Evolutionary conservation across 176 grass and related monocot species (phyloP).

Genomic region (Triticum turgidum): DNA sequence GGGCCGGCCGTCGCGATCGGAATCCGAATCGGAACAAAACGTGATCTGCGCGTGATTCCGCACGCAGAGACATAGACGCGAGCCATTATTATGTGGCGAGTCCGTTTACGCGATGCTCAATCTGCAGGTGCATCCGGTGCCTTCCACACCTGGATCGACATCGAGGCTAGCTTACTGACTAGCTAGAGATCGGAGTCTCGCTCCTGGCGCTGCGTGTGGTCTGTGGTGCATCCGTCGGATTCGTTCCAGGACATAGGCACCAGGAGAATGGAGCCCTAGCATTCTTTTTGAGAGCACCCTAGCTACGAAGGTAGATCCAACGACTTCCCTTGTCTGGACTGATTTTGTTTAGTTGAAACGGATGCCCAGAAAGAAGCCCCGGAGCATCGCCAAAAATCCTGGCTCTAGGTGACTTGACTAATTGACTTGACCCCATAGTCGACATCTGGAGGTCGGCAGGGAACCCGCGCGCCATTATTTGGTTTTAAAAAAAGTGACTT

Average conservation of each 20-base stretch:
- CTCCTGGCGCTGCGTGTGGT: not conserved
- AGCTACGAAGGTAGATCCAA: not conserved
- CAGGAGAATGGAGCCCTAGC: not conserved
- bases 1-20: not conserved
- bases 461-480: not conserved
- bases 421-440: not conserved
- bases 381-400: not conserved
- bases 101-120: not conserved
- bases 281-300: not conserved
- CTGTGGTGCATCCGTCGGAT: too few species aligned
- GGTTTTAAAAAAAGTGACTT: not conserved
- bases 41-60: not conserved
- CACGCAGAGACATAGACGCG: not conserved
- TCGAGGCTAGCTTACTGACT: not conserved
- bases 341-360: not conserved
- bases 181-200: not conserved
- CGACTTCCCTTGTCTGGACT: not conserved
- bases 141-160: conserved; percentile 11
- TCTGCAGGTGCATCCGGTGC: conserved; percentile 9
- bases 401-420: not conserved
- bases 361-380: not conserved
- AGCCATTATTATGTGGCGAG: not conserved
- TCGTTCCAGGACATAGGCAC: too few species aligned
- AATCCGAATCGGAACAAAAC: not conserved
- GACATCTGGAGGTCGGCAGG: not conserved